phyloP scores from a whole-genome alignment of 1,139 yeast genomes.

The Geotrichum reessii region DNA sequence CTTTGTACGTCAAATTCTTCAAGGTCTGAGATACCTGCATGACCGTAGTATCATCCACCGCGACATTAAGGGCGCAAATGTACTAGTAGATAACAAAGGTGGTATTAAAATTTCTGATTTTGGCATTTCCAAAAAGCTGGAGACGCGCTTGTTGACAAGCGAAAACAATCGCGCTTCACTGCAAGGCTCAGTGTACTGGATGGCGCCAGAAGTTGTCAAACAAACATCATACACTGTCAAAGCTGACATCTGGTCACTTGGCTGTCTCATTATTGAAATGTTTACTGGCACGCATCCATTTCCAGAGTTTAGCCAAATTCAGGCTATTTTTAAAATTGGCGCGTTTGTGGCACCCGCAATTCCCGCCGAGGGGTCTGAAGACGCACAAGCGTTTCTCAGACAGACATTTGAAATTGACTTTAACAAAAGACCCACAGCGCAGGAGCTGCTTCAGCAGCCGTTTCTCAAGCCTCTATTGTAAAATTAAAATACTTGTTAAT shows the following conservation, averaged over 20 bases:
- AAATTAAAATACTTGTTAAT: not conserved
- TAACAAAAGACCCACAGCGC: slow-evolving; percentile 66
- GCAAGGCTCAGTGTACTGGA: slow-evolving; percentile 95
- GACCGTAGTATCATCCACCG: slow-evolving; percentile 80
- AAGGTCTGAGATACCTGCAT: slow-evolving; percentile 77
- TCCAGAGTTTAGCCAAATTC: slow-evolving; percentile 93
- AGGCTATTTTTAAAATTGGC: slow-evolving; percentile 89
- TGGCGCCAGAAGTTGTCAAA: slow-evolving; percentile 97
- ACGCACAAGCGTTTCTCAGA: slow-evolving; percentile 59
- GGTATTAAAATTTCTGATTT: slow-evolving; percentile 90
- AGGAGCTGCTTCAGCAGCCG: slow-evolving; percentile 57
- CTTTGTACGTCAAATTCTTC: slow-evolving; percentile 75
- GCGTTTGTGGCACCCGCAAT: slow-evolving; percentile 69
- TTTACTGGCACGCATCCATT: slow-evolving; percentile 91
- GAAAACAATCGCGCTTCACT: slow-evolving; percentile 66
- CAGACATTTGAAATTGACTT: slow-evolving; percentile 72
- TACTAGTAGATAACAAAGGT: slow-evolving; percentile 83
- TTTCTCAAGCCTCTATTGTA: slow-evolving; percentile 28
- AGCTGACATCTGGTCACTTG: slow-evolving; percentile 95
- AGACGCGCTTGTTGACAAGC: slow-evolving; percentile 29
- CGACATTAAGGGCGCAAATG: slow-evolving; percentile 91
- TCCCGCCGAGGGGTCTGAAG: slow-evolving; percentile 67
- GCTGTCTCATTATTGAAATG: slow-evolving; percentile 89
- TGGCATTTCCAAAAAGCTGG: slow-evolving; percentile 82
- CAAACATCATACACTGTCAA: slow-evolving; percentile 83